Evolutionary conservation across 805 yeast genomes (phyloP).

Genomic region (Starmerella apis): DNA sequence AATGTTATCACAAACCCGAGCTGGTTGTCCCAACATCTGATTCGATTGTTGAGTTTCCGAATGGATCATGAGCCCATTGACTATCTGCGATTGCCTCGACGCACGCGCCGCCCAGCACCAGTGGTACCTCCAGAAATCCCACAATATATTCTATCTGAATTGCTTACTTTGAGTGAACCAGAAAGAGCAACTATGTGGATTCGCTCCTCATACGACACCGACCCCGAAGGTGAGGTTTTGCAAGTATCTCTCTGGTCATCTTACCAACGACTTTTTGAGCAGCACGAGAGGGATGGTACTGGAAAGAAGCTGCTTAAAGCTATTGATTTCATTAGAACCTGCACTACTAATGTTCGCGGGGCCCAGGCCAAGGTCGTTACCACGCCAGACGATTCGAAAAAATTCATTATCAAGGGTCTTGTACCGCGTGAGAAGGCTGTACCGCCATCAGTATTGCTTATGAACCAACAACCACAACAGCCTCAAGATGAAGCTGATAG

Average conservation of each 20-base stretch:
- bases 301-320: constrained; percentile 68
- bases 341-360: constrained; percentile 73
- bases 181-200: constrained; percentile 89
- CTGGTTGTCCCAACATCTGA: constrained; percentile 50
- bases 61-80: constrained; percentile 32
- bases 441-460: constrained; percentile 22
- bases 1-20: constrained; percentile 36
- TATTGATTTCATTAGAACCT: constrained; percentile 92
- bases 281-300: constrained; percentile 42
- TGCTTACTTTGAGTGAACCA: constrained; percentile 68
- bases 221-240: constrained; percentile 70
- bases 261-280: constrained; percentile 77
- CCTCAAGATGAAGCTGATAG: constrained; percentile 1
- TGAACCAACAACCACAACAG: constrained; percentile 9
- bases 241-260: constrained; percentile 94
- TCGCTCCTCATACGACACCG: constrained; percentile 79
- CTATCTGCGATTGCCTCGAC: constrained; percentile 33
- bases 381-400: constrained; percentile 53
- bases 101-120: constrained; percentile 53
- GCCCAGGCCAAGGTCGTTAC: constrained; percentile 89
- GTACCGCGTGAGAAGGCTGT: constrained; percentile 57
- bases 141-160: constrained; percentile 44
- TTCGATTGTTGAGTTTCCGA: constrained; percentile 47
- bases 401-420: constrained; percentile 87
- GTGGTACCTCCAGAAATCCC: constrained; percentile 52